Evolutionary conservation across 1,284 basidiomycete species (phyloP).

Genomic region (Ganoderma multipileum): DNA sequence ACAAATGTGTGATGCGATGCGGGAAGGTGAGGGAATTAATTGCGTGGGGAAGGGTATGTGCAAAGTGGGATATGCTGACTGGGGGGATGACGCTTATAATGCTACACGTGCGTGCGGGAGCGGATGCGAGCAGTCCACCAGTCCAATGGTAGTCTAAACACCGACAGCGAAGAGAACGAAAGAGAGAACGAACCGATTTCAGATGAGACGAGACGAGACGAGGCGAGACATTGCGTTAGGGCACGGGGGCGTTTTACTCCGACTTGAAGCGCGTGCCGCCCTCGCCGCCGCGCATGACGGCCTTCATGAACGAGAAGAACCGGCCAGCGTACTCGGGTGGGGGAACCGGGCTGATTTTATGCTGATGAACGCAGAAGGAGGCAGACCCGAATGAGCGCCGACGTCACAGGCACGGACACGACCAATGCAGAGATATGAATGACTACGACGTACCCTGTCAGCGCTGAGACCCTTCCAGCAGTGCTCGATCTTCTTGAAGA

Average conservation of each 20-base stretch:
- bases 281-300: constrained; percentile 85
- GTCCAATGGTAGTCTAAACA: constrained; percentile 22
- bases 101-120: constrained; percentile 14
- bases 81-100: constrained; percentile 8
- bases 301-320: constrained; percentile 88
- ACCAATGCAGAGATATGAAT: constrained; percentile 11
- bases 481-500: constrained; percentile 86
- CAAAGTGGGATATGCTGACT: constrained; percentile 14
- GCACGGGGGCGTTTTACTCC: constrained; percentile 38
- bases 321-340: constrained; percentile 86
- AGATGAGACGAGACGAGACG: constrained; percentile 1
- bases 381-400: constrained; percentile 13
- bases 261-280: constrained; percentile 69
- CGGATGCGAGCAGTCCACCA: constrained; percentile 15
- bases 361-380: constrained; percentile 54
- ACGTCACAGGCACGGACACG: too few relatives aligned
- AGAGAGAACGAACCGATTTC: not conserved
- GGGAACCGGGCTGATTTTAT: constrained; percentile 92
- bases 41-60: constrained; percentile 11
- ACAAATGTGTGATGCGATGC: not conserved
- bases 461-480: constrained; percentile 91
- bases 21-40: not conserved
- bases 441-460: constrained; percentile 73
- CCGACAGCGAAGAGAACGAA: not conserved
- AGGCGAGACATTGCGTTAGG: too few relatives aligned